These are phyloP conservation scores for Leishmania tarentolae DNA, from an alignment of 208 protist species.

Conservation along the genomic window DNA sequence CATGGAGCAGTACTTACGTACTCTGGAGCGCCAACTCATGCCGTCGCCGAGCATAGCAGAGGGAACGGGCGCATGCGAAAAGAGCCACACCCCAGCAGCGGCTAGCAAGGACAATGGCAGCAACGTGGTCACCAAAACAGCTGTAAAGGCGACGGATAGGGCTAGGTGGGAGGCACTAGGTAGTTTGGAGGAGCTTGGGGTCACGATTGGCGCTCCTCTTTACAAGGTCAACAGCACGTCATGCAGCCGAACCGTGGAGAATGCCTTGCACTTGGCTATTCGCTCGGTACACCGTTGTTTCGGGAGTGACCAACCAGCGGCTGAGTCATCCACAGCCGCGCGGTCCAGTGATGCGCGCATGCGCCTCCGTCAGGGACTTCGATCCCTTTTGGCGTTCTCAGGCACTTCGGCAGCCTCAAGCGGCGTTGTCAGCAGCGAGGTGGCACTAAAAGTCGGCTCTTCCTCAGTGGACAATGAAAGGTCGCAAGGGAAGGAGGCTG, in stretches of 20 bases:
- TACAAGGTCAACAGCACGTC: not conserved
- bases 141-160: not conserved
- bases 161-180: not conserved
- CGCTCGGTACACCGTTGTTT: slow-evolving; percentile 7
- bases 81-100: not conserved
- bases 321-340: not conserved
- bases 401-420: not conserved
- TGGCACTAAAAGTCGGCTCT: not conserved
- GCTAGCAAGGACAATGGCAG: not conserved
- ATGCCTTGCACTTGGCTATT: slow-evolving; percentile 6
- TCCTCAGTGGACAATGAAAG: not conserved
- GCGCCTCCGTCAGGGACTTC: slow-evolving; percentile 5
- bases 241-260: slow-evolving; percentile 8
- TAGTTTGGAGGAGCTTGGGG: not conserved
- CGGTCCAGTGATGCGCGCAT: not conserved
- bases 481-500: not conserved
- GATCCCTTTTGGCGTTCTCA: not conserved
- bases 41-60: not conserved
- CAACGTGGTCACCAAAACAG: not conserved
- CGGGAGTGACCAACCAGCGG: not conserved
- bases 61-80: not conserved
- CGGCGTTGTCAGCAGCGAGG: not conserved
- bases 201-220: slow-evolving; percentile 23
- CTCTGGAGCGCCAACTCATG: slow-evolving; percentile 13
- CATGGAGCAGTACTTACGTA: slow-evolving; percentile 34